Percentiles rank a stretch among this genome's conserved stretches.
phyloP scores from a whole-genome alignment of 176 grass and related monocot species.

The Poa annua region DNA sequence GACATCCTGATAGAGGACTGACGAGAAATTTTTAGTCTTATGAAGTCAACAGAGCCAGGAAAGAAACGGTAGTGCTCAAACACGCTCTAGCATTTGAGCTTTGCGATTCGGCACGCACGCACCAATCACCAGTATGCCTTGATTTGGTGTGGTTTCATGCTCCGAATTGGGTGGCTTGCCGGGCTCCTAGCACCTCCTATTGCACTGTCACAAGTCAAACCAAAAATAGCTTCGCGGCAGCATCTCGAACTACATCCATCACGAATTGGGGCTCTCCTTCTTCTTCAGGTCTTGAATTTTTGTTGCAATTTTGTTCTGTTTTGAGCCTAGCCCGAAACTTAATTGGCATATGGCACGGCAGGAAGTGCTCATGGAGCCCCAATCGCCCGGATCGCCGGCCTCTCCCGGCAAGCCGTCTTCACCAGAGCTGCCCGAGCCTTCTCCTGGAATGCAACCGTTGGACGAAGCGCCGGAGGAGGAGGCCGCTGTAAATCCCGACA shows the following conservation, averaged over 20 bases:
- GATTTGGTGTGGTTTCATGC: slow-evolving; percentile 23
- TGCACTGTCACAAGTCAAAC: slow-evolving; percentile 38
- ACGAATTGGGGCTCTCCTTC: slow-evolving; percentile 45
- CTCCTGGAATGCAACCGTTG: neutral
- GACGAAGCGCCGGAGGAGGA: slow-evolving; percentile 12
- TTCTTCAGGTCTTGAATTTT: slow-evolving; percentile 32
- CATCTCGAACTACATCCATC: slow-evolving; percentile 19
- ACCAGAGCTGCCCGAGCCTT: neutral
- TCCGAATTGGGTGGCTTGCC: slow-evolving; percentile 32
- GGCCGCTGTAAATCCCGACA: neutral
- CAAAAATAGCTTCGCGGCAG: slow-evolving; percentile 41
- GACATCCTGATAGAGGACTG: no score
- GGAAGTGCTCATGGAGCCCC: slow-evolving; percentile 56
- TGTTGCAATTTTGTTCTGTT: no score
- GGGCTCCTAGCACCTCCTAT: slow-evolving; percentile 30
- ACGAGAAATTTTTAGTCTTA: no score
- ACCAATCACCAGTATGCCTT: neutral
- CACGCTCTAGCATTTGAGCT: no score
- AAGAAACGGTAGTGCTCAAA: no score
- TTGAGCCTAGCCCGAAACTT: neutral
- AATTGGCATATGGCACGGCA: slow-evolving; percentile 1
- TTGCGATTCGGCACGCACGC: no score
- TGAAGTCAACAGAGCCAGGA: no score
- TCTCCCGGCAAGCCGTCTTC: neutral
- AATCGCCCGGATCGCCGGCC: slow-evolving; percentile 27